phyloP scores from a whole-genome alignment of 805 yeast species.

The Wickerhamomyces xylosicus region DNA sequence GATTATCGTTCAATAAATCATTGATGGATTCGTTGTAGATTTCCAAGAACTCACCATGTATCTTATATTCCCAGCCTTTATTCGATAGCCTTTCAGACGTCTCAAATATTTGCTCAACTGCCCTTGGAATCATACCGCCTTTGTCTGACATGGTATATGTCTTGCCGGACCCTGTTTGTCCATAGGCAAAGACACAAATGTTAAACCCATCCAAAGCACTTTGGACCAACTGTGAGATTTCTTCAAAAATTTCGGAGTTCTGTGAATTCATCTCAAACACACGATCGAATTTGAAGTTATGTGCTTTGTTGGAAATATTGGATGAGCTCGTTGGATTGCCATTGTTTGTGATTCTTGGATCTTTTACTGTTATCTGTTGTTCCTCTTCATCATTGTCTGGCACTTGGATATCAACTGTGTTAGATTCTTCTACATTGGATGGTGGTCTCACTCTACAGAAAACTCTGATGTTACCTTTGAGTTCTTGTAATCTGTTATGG shows the following conservation, averaged over 20 bases:
- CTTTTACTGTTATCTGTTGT: conserved; percentile 15
- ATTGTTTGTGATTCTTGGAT: conserved; percentile 5
- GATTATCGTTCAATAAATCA: conserved; percentile 43
- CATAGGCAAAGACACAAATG: conserved; percentile 93
- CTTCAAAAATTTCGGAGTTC: conserved; percentile 67
- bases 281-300: conserved; percentile 62
- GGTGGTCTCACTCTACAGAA: conserved; percentile 78
- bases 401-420: conserved; percentile 20
- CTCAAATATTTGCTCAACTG: conserved; percentile 60
- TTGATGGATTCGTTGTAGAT: conserved; percentile 77
- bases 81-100: conserved; percentile 33
- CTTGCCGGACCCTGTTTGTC: conserved; percentile 95
- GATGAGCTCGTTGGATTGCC: not conserved
- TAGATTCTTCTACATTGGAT: conserved; percentile 8
- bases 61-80: conserved; percentile 45
- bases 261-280: conserved; percentile 47
- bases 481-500: conserved; percentile 71
- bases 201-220: conserved; percentile 81
- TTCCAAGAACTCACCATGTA: conserved; percentile 74
- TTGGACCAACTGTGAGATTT: conserved; percentile 77
- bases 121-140: conserved; percentile 77
- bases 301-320: conserved; percentile 7
- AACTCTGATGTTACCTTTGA: conserved; percentile 88
- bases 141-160: conserved; percentile 77
- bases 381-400: conserved; percentile 19